phyloP scores from a whole-genome alignment of 345 rosid genomes.

The Abelmoschus esculentus region DNA sequence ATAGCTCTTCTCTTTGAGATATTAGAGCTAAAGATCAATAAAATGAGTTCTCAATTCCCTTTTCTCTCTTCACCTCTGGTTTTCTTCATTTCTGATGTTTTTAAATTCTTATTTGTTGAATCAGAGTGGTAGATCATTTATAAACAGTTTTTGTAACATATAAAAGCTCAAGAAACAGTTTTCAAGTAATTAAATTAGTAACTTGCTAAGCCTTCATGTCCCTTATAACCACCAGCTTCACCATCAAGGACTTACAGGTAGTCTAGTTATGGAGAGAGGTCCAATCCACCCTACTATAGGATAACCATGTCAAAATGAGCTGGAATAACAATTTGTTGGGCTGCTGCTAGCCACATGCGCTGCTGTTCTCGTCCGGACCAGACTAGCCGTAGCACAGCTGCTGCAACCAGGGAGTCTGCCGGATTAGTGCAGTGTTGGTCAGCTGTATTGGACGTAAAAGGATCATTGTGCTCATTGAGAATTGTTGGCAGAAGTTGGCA shows the following conservation, averaged over 20 bases:
- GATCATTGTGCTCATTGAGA: too few relatives aligned
- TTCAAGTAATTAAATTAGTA: background rate
- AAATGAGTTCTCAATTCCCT: too few relatives aligned
- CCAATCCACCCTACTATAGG: background rate
- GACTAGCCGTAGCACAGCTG: background rate
- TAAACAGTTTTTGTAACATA: background rate
- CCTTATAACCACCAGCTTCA: slow-evolving; percentile 2
- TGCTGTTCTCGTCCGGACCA: background rate
- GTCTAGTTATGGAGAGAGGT: background rate
- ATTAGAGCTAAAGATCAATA: too few relatives aligned
- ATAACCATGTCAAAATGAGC: background rate
- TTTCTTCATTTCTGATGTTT: too few relatives aligned
- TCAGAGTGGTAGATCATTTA: too few relatives aligned
- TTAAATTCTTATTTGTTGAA: too few relatives aligned
- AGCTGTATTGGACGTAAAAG: background rate
- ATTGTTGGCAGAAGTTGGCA: too few relatives aligned
- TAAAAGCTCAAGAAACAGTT: background rate
- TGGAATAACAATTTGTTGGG: background rate
- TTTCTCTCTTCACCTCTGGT: too few relatives aligned
- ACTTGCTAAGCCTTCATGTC: background rate
- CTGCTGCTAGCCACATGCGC: background rate
- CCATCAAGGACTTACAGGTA: background rate
- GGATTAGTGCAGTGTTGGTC: background rate
- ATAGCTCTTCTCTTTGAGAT: too few relatives aligned
- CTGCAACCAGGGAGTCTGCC: background rate